Conservation (phyloP, 2,329 filamentous ascomycete species). For the Fusarium fujikuroi region DNA sequence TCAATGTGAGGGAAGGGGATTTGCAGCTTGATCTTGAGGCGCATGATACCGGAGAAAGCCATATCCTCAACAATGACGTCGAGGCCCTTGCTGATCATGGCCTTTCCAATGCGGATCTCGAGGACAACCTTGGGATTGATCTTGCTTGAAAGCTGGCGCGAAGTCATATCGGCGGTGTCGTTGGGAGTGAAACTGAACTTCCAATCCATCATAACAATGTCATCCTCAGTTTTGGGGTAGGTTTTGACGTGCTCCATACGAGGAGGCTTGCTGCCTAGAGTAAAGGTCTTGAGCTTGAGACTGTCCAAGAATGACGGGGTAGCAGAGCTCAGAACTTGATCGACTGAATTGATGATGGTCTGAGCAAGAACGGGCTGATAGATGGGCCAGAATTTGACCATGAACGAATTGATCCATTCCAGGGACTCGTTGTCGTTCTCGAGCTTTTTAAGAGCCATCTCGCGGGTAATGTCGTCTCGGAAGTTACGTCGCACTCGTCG, state of each 20-base stretch:
- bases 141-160: constrained; percentile 90
- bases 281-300: constrained; percentile 91
- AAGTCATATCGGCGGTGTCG: constrained; percentile 90
- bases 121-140: constrained; percentile 97
- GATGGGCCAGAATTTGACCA: constrained; percentile 99
- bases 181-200: constrained; percentile 99
- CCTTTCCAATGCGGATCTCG: constrained; percentile 94
- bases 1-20: constrained; percentile 96
- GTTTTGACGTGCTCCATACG: constrained; percentile 98
- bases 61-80: constrained; percentile 99
- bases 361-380: constrained; percentile 94
- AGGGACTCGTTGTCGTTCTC: constrained; percentile 92
- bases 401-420: constrained; percentile 99
- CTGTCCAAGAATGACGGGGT: constrained; percentile 95
- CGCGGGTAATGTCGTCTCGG: constrained; percentile 90
- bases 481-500: constrained; percentile 95
- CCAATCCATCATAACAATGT: constrained; percentile 99
- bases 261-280: constrained; percentile 93
- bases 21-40: constrained; percentile 97
- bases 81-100: constrained; percentile 94
- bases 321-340: constrained; percentile 92
- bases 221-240: constrained; percentile 94
- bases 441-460: constrained; percentile 85
- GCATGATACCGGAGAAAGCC: constrained; percentile 94
- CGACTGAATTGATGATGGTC: constrained; percentile 91